A percentile compares a stretch with the other conserved stretches of the same genome.
Evolutionary conservation across 2,329 filamentous ascomycete species (phyloP).

Genomic region (Neofusicoccum sp.): DNA sequence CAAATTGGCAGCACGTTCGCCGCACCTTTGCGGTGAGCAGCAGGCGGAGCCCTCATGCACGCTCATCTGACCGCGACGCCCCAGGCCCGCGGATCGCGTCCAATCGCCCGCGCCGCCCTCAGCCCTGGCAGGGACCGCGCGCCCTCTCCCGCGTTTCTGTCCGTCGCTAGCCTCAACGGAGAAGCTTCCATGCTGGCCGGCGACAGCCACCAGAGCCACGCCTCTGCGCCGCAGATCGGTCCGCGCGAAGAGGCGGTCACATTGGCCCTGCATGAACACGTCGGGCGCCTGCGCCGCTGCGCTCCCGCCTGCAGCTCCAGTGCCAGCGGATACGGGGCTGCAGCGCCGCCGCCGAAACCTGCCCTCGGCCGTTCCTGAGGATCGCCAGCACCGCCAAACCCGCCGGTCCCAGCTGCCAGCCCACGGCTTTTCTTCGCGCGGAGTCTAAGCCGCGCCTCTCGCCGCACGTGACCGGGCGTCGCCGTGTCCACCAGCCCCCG

Average conservation of each 20-base stretch:
- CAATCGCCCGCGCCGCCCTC: slow-evolving; percentile 8
- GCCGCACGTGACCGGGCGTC: slow-evolving; percentile 14
- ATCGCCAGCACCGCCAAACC: slow-evolving; percentile 4
- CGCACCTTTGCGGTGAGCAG: slow-evolving; percentile 19
- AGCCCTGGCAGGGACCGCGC: slow-evolving; percentile 16
- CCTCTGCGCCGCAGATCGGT: neutral
- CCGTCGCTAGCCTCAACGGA: slow-evolving; percentile 17
- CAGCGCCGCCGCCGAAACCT: neutral
- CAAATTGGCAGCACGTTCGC: slow-evolving; percentile 19
- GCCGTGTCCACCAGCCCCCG: neutral
- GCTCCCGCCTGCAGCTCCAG: no score
- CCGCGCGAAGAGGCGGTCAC: slow-evolving; percentile 19
- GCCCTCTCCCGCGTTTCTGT: slow-evolving; percentile 16
- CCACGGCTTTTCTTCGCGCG: neutral
- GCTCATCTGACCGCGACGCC: slow-evolving; percentile 16
- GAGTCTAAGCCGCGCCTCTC: neutral
- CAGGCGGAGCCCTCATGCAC: slow-evolving; percentile 17
- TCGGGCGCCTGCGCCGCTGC: neutral
- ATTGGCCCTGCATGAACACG: slow-evolving; percentile 19
- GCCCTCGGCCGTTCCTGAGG: slow-evolving; percentile 8
- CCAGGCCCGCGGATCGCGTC: neutral
- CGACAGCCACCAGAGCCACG: slow-evolving; percentile 5
- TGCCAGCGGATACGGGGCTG: neutral
- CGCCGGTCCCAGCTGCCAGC: neutral
- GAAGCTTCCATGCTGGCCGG: slow-evolving; percentile 11